Evolutionary conservation across 164 flowering plant genomes (phyloP), one percentile per base, ranked within the genome.

Genomic region (Piper longum): DNA sequence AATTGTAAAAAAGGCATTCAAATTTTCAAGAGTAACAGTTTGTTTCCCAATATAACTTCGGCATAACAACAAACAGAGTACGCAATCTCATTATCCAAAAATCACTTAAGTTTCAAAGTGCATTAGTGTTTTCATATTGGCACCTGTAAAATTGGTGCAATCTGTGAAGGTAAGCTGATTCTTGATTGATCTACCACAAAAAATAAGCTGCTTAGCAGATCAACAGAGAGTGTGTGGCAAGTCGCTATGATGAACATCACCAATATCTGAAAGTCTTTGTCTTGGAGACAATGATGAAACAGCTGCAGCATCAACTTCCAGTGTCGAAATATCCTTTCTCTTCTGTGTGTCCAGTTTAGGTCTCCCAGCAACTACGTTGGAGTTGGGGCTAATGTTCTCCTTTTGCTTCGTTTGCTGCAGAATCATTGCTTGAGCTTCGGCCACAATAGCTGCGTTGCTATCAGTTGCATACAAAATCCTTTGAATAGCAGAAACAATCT

Each of bases 401-500:
- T 48, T 59, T 62, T 77, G 80, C 57, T 73, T 72, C 54, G 70
- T 71, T 1, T 68, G 67, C 67, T 66, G 68, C 17, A 82, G 66
- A 64, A 88, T 40, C 82, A 88, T 75, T 36, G 87, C 91, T 74
- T 86, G 85, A 62, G 92, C 91, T 71, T 89, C 95, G 26, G 76
- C 96, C 60, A 87, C 82, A 56, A 81, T 83, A 4, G 98, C 77
- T 57, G 79, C 77, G 76, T 71, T 87, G 60, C 84, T 85, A 62
- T 87, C 98, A 19, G 85, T 57, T 43, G 96, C 93, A 75, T 95
- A 95, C 43, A 95, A 63, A 58, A 95, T 86, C 77, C 72, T 82
- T 72, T 83, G 77, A 26, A 89, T 80, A 1, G 98, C 96, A 64
- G 41, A 81, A 72, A 89, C 88, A 62, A 86, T 78, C 97, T 91